Base-by-base conservation (phyloP, 805 yeast genomes). In the Candida sithepensis region DNA sequence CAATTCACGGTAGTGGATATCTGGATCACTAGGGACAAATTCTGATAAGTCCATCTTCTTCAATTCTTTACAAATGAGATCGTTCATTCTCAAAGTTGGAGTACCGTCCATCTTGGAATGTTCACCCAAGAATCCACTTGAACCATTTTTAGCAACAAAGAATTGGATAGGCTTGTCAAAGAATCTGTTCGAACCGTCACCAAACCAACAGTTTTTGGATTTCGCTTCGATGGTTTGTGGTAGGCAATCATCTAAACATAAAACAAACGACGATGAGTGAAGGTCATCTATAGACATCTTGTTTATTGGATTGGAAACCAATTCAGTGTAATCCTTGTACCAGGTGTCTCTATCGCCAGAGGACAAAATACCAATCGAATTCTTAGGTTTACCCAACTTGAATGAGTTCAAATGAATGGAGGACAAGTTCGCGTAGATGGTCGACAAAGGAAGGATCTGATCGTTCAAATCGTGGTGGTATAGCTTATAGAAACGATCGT, bases 51-150 rank as follows among this genome's bases (percentile, higher is more conserved):
- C 22, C 41, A 39, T 39, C 22, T 21, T 79, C 69, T 60, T 79
- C 64, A 91, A 68, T 56, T 80, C 77, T 45, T 74, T 74, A 53
- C 82, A 74, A 36, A 92, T 74, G 61, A 74, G 82, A 68, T 89
- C 89, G 67, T 92, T 92, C 71, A 92, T 71, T 54, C 89, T 82
- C 60, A 88, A 81, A 26, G 96, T 92, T 63, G 97, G 96, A 9
- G 97, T 88, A 52, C 98, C 99, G 68, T 92, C 99, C 98, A 92
- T 92, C 73, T 81, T 86, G 20, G 97, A 89, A 73, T 92, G 99
- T 72, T 92, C 99, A 52, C 96, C 97, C 63, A 90, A 70, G 72
- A 91, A 92, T 0, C 97, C 98, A 7, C 97, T 88, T 53, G 82
- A 75, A 50, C 94, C 96, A 67, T 89, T 90, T 52, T 80, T 83